Evolutionary conservation across 2,329 filamentous ascomycete genomes (phyloP).

Genomic region (Ilyonectria mors-panacis): DNA sequence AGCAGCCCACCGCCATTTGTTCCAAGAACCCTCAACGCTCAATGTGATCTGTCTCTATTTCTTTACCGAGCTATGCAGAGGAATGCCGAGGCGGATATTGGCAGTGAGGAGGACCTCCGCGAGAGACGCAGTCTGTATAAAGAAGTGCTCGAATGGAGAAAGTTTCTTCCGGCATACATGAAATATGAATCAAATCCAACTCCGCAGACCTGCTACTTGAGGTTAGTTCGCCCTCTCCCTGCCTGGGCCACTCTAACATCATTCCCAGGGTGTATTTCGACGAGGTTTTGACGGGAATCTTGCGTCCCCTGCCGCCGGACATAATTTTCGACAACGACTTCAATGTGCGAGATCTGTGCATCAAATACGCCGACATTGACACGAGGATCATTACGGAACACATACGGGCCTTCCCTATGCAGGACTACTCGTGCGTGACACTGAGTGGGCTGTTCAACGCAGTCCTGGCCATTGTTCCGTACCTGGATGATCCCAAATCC

Average conservation of each 20-base stretch:
- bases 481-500: conserved; percentile 23
- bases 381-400: conserved; percentile 27
- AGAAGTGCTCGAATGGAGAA: conserved; percentile 25
- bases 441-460: conserved; percentile 35
- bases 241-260: background rate
- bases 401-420: conserved; percentile 20
- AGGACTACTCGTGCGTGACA: conserved; percentile 34
- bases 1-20: conserved; percentile 26
- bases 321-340: conserved; percentile 27
- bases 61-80: conserved; percentile 33
- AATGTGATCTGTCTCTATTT: conserved; percentile 35
- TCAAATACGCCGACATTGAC: conserved; percentile 26
- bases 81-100: conserved; percentile 20
- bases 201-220: conserved; percentile 34
- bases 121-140: conserved; percentile 14
- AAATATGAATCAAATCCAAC: conserved; percentile 33
- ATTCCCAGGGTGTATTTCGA: conserved; percentile 27
- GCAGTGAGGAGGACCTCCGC: conserved; percentile 22
- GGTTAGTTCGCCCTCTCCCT: background rate
- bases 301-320: conserved; percentile 19
- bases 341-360: conserved; percentile 21
- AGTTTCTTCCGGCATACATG: conserved; percentile 27
- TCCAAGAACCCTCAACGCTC: conserved; percentile 22
- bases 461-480: conserved; percentile 25
- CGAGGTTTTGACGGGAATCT: conserved; percentile 32